These are phyloP conservation scores for Pulveroboletus sp. DNA, from an alignment of 768 basidiomycete species.

Conservation along the genomic window DNA sequence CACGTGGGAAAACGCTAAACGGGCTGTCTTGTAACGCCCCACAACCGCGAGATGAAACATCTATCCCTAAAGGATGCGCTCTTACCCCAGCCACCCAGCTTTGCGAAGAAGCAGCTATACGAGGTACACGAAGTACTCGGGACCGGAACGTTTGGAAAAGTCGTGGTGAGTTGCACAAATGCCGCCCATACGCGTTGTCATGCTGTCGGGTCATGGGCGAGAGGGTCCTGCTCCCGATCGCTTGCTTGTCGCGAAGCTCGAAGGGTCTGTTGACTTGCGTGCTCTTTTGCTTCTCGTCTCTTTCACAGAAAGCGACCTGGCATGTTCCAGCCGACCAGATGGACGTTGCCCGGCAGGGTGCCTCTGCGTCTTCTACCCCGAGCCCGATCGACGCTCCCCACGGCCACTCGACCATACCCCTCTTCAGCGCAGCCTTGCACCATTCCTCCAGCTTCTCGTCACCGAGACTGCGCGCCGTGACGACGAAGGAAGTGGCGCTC, in stretches of 20 bases:
- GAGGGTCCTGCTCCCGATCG: background rate
- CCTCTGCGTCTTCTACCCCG: slow-evolving; percentile 36
- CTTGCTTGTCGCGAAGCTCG: background rate
- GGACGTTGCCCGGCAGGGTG: slow-evolving; percentile 53
- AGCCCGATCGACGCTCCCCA: slow-evolving; percentile 17
- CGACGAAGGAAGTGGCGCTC: slow-evolving; percentile 71
- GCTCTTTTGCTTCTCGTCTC: background rate
- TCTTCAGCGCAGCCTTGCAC: slow-evolving; percentile 26
- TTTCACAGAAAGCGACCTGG: slow-evolving; percentile 65
- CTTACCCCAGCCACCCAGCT: slow-evolving; percentile 80
- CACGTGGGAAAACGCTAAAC: background rate
- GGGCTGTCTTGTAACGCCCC: background rate
- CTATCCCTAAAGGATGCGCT: slow-evolving; percentile 50
- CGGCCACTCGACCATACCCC: slow-evolving; percentile 26
- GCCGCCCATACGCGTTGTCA: background rate
- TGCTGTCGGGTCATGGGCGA: background rate
- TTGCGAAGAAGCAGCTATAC: slow-evolving; percentile 80
- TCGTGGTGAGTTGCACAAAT: slow-evolving; percentile 52
- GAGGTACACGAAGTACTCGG: slow-evolving; percentile 71
- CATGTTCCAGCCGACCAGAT: slow-evolving; percentile 62
- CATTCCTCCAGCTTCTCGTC: slow-evolving; percentile 18
- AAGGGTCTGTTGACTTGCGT: background rate
- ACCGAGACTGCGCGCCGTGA: slow-evolving; percentile 26
- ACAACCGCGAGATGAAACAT: slow-evolving; percentile 26
- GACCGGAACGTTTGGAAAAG: slow-evolving; percentile 86